phyloP scores from a whole-genome alignment of 2,329 filamentous ascomycete genomes.

The Colletotrichum theobromicola region DNA sequence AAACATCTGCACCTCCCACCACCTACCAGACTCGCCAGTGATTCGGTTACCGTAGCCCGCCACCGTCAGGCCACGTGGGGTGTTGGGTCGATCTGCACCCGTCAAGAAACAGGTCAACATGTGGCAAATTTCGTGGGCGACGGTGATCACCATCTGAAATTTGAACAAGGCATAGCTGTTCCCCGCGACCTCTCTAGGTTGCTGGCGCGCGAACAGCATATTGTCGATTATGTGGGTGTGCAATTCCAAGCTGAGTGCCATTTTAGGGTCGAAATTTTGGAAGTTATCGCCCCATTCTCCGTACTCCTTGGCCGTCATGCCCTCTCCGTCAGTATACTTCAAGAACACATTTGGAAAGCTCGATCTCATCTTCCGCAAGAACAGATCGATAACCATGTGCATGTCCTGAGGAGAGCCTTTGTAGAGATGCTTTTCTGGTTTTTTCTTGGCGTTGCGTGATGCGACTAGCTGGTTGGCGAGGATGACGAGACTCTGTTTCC shows the following conservation, averaged over 20 bases:
- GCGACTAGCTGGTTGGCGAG: not conserved
- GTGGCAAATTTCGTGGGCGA: not conserved
- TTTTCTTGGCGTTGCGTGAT: not conserved
- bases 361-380: not conserved
- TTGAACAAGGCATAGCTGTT: not conserved
- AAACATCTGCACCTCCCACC: not conserved
- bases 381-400: not conserved
- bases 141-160: not conserved
- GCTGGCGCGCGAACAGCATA: not conserved
- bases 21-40: not conserved
- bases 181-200: not conserved
- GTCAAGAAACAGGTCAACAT: not conserved
- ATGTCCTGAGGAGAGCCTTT: not conserved
- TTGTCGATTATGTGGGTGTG: not conserved
- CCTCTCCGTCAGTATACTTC: not conserved
- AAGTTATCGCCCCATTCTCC: not conserved
- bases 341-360: not conserved
- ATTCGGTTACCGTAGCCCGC: not conserved
- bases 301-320: not conserved
- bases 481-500: not conserved
- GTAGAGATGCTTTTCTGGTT: not conserved
- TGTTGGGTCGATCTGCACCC: not conserved
- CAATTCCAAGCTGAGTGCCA: not conserved
- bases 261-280: not conserved
- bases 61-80: not conserved